Evolutionary conservation across 768 basidiomycete genomes (phyloP).

Genomic region (Boletus rex-veris): DNA sequence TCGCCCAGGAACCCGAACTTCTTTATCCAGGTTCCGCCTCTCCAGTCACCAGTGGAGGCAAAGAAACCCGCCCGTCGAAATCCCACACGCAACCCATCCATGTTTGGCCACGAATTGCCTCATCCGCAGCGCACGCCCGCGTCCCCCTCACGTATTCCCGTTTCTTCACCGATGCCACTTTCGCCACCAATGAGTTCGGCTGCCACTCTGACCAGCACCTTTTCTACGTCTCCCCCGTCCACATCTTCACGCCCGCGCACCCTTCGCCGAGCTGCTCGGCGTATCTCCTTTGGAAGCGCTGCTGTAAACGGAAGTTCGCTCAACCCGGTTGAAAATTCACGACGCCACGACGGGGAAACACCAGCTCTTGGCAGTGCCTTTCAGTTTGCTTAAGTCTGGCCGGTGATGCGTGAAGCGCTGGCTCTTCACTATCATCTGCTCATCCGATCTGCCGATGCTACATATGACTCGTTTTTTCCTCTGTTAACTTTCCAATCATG

Average conservation of each 20-base stretch:
- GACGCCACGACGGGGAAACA: conserved; percentile 31
- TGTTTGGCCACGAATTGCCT: conserved; percentile 65
- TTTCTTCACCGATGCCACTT: conserved; percentile 27
- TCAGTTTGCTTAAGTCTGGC: conserved; percentile 46
- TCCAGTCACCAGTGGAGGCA: conserved; percentile 17
- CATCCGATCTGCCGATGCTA: conserved; percentile 10
- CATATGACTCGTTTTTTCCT: not conserved
- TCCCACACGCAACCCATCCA: conserved; percentile 57
- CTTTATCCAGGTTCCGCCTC: conserved; percentile 21
- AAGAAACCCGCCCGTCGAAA: conserved; percentile 40
- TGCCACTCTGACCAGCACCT: conserved; percentile 3
- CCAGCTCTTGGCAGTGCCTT: conserved; percentile 67
- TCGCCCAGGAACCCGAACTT: conserved; percentile 18
- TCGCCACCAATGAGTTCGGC: conserved; percentile 11
- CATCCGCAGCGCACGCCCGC: conserved; percentile 36
- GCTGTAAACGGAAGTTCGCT: conserved; percentile 27
- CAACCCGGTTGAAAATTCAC: conserved; percentile 35
- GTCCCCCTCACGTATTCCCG: conserved; percentile 29
- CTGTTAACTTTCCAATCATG: not conserved
- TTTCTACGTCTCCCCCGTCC: conserved; percentile 15
- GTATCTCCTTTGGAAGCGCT: conserved; percentile 66
- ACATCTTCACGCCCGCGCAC: conserved; percentile 25
- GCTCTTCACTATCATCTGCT: conserved; percentile 1
- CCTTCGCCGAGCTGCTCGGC: conserved; percentile 40
- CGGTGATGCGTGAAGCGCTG: not conserved